These are phyloP conservation scores for Nicotiana otophora DNA, from an alignment of 257 asterid genomes.

Conservation along the genomic window DNA sequence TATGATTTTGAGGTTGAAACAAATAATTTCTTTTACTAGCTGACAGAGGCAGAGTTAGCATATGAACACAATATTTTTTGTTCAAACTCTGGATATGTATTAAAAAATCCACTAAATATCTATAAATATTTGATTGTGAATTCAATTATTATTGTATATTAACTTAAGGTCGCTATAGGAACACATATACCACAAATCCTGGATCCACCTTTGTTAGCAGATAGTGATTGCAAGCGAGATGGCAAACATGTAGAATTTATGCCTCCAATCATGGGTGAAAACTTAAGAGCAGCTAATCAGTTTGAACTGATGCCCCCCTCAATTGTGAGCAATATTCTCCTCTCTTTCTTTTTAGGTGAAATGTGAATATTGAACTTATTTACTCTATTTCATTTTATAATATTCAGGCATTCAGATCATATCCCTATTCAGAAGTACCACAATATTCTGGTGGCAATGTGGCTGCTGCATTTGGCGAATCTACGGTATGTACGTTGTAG, in stretches of 20 bases:
- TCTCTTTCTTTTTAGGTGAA: not conserved
- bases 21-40: not conserved
- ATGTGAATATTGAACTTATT: not conserved
- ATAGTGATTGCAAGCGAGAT: not conserved
- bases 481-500: not conserved
- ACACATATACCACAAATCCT: no score
- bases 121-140: no score
- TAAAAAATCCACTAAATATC: no score
- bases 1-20: not conserved
- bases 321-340: constrained; percentile 1
- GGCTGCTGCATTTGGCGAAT: not conserved
- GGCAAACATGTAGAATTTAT: not conserved
- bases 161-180: no score
- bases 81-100: no score
- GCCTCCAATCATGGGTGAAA: not conserved
- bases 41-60: no score
- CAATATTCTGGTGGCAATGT: not conserved
- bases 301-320: not conserved
- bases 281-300: not conserved
- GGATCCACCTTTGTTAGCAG: not conserved
- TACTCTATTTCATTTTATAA: not conserved
- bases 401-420: constrained; percentile 3
- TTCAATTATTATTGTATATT: no score
- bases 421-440: not conserved
- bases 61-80: no score